Percentiles rank a stretch among this genome's conserved stretches.
These are phyloP conservation scores for Furcasterigmium sp. DNA, from an alignment of 2,329 filamentous ascomycete species.

Conservation along the genomic window DNA sequence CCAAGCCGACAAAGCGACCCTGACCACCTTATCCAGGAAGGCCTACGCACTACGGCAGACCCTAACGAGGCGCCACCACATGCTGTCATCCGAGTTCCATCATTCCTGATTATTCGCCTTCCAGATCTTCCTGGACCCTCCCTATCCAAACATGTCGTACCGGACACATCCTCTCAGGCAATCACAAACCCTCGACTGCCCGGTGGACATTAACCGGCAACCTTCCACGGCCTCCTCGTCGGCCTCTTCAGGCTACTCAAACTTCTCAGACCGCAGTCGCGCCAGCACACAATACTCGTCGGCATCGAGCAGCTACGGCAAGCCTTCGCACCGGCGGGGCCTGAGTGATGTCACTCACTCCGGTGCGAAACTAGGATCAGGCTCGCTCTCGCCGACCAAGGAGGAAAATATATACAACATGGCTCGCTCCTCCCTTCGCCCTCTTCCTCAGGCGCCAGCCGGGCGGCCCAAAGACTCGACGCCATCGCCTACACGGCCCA, in stretches of 20 bases:
- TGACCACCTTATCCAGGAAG: constrained; percentile 1
- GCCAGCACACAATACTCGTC: constrained; percentile 70
- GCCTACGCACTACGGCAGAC: not conserved
- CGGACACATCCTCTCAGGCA: constrained; percentile 54
- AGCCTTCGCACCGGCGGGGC: constrained; percentile 63
- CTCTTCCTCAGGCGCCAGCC: constrained; percentile 62
- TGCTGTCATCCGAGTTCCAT: constrained; percentile 19
- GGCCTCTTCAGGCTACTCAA: constrained; percentile 65
- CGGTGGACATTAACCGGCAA: constrained; percentile 48
- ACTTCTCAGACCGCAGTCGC: constrained; percentile 52
- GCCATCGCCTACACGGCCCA: constrained; percentile 27
- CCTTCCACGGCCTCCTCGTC: constrained; percentile 66
- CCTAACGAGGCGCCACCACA: constrained; percentile 14
- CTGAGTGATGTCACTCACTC: constrained; percentile 65
- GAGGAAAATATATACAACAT: constrained; percentile 62
- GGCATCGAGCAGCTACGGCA: constrained; percentile 56
- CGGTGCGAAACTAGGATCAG: constrained; percentile 20
- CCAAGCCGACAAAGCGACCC: constrained; percentile 1
- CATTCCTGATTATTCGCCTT: constrained; percentile 4
- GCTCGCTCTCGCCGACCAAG: constrained; percentile 23
- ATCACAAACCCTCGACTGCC: constrained; percentile 45
- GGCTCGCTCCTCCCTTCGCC: constrained; percentile 71
- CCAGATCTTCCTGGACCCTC: not conserved
- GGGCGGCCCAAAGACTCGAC: constrained; percentile 24
- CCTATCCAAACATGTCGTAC: constrained; percentile 43